Evolutionary conservation across 208 protist genomes (phyloP).

Genomic region (Sergeia podlipaevii): DNA sequence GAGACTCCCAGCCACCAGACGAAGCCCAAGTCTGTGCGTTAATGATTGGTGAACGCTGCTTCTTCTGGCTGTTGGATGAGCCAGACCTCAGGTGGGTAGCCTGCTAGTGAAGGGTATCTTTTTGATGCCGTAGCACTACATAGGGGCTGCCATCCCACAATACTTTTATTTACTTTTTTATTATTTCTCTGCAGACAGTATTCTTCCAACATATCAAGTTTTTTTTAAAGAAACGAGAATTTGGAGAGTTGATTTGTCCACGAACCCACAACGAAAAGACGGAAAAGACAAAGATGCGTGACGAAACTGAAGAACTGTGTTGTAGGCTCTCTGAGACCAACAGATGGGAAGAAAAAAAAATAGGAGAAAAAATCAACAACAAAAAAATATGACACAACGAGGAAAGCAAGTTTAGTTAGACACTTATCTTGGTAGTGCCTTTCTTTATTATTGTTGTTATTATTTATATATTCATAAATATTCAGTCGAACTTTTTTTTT

Average conservation of each 20-base stretch:
- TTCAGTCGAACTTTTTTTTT: slow-evolving; percentile 14
- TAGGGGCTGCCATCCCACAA: too few relatives aligned
- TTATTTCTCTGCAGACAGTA: too few relatives aligned
- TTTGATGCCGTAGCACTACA: too few relatives aligned
- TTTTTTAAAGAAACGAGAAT: too few relatives aligned
- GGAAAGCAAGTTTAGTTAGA: not conserved
- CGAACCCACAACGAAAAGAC: slow-evolving; percentile 6
- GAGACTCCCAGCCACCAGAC: slow-evolving; percentile 64
- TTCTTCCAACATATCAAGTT: too few relatives aligned
- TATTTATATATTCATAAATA: slow-evolving; percentile 1
- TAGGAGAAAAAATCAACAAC: not conserved
- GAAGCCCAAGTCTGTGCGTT: slow-evolving; percentile 85
- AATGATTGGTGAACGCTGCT: too few relatives aligned
- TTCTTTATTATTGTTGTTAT: too few relatives aligned
- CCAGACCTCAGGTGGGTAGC: too few relatives aligned
- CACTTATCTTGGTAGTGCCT: not conserved
- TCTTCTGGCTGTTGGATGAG: too few relatives aligned
- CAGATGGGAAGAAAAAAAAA: not conserved
- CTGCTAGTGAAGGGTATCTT: too few relatives aligned
- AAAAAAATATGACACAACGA: not conserved
- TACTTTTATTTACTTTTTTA: too few relatives aligned
- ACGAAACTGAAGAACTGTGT: not conserved
- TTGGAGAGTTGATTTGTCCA: slow-evolving; percentile 5
- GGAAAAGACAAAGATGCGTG: not conserved
- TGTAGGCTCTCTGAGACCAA: slow-evolving; percentile 4